Conservation (phyloP, 2,329 filamentous ascomycete genomes). For the Pestalotiopsis sp. region DNA sequence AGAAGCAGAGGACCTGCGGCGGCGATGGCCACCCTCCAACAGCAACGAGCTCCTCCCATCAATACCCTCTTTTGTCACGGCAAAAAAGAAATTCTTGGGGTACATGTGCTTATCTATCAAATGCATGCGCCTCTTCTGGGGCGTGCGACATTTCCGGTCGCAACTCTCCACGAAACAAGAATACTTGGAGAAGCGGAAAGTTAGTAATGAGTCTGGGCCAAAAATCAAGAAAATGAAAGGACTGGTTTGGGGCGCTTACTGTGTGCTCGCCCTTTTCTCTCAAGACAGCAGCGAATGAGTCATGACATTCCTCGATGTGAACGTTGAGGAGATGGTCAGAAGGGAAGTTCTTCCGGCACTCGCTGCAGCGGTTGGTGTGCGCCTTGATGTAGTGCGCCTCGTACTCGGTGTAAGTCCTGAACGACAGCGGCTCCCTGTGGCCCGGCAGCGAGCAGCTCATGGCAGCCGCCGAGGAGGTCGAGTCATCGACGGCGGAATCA, state of each 20-base stretch:
- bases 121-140: slow-evolving; percentile 83
- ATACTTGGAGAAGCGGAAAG: slow-evolving; percentile 54
- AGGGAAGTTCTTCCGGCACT: slow-evolving; percentile 87
- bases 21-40: slow-evolving; percentile 54
- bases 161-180: slow-evolving; percentile 90
- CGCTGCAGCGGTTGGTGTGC: slow-evolving; percentile 82
- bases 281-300: slow-evolving; percentile 73
- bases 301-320: slow-evolving; percentile 91
- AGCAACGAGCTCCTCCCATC: slow-evolving; percentile 83
- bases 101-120: slow-evolving; percentile 94
- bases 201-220: slow-evolving; percentile 13
- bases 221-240: too few species aligned
- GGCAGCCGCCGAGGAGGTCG: slow-evolving; percentile 36
- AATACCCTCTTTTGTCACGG: slow-evolving; percentile 85
- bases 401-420: slow-evolving; percentile 78
- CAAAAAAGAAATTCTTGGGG: slow-evolving; percentile 85
- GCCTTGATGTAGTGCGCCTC: slow-evolving; percentile 82
- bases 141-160: slow-evolving; percentile 79
- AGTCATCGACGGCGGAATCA: slow-evolving; percentile 33
- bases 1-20: slow-evolving; percentile 50
- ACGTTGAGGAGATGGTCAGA: slow-evolving; percentile 77
- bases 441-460: slow-evolving; percentile 86
- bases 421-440: slow-evolving; percentile 71
- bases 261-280: slow-evolving; percentile 85
- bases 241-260: slow-evolving; percentile 48